Evolutionary conservation across 139 green algal genomes (phyloP).

Genomic region (Mesotaenium endlicherianum): DNA sequence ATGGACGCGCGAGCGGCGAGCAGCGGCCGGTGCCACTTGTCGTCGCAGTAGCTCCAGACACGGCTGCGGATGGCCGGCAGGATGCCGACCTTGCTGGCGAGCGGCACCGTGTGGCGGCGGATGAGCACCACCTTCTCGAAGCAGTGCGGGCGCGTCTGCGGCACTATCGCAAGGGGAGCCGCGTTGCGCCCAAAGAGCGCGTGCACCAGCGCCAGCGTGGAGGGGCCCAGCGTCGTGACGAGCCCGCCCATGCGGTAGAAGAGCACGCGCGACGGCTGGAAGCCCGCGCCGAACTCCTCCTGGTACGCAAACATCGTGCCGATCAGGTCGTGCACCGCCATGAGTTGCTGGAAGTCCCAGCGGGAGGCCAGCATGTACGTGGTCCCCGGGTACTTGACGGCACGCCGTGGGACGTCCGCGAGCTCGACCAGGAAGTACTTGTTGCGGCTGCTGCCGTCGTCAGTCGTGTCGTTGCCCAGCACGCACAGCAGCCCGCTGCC

Average conservation of each 20-base stretch:
- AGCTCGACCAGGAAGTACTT: background rate
- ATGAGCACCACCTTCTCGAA: background rate
- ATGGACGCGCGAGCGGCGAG: too few relatives aligned
- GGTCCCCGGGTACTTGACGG: background rate
- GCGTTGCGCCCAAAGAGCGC: background rate
- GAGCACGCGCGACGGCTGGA: background rate
- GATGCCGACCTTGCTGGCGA: background rate
- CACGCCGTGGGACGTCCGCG: background rate
- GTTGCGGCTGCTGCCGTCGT: background rate
- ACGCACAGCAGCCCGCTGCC: background rate
- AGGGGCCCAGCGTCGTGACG: background rate
- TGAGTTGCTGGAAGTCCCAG: background rate
- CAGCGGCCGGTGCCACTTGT: too few relatives aligned
- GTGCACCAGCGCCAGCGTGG: background rate
- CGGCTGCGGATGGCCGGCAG: background rate
- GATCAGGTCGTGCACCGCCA: background rate
- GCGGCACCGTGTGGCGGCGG: background rate
- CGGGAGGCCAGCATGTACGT: background rate
- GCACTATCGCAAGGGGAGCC: background rate
- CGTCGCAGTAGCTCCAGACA: background rate
- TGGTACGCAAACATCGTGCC: background rate
- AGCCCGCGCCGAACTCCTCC: background rate
- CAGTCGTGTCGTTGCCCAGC: background rate
- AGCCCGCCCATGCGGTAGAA: slow-evolving; percentile 7
- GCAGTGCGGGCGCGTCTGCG: background rate